Base-by-base conservation (phyloP, 78 protist genomes). In the Corallochytrium limacisporum region DNA sequence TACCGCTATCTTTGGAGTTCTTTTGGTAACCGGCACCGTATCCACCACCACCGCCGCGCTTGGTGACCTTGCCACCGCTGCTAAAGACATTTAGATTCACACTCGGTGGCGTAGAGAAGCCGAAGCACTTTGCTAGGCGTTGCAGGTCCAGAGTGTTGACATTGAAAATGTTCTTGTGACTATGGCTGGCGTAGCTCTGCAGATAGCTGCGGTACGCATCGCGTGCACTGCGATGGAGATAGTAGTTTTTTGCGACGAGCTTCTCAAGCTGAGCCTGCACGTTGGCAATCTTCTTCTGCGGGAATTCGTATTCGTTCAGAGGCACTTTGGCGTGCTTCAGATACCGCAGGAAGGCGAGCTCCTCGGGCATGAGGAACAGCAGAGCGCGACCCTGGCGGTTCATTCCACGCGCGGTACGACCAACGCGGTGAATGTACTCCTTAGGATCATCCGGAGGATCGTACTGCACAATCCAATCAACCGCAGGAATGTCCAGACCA, bases 401-500 rank as follows among this genome's bases (percentile, higher is more conserved):
- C 16, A 13, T 1, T 15, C 82, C 93, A 44, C 99, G 88, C 0
- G 98, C 99, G 6, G 99, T 95, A 20, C 99, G 85, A 20, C 99
- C 98, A 18, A 94, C 97, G 4, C 95, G 69, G 71, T 88, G 97
- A 74, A 95, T 89, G 79, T 93, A 92, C 35, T 15, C 59, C 57
- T 66, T 66, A 24, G 72, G 72, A 61, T 66, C 96, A 59, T 89
- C 96, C 3, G 99, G 97, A 18, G 98, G 98, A 65, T 96, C 99
- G 57, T 36, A 96, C 83, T 95, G 99, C 36, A 94, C 62, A 49
- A 94, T 90, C 97, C 98, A 92, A 72, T 97, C 98, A 15, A 95
- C 99, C 1, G 47, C 62, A 7, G 97, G 99, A 49, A 97, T 93
- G 79, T 97, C 99, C 1, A 97, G 70, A 10, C 99, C 99, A 24